Percentiles rank a stretch among this genome's conserved stretches.
Conservation (phyloP, 2,329 filamentous ascomycete genomes). For the Fusarium luffae region DNA sequence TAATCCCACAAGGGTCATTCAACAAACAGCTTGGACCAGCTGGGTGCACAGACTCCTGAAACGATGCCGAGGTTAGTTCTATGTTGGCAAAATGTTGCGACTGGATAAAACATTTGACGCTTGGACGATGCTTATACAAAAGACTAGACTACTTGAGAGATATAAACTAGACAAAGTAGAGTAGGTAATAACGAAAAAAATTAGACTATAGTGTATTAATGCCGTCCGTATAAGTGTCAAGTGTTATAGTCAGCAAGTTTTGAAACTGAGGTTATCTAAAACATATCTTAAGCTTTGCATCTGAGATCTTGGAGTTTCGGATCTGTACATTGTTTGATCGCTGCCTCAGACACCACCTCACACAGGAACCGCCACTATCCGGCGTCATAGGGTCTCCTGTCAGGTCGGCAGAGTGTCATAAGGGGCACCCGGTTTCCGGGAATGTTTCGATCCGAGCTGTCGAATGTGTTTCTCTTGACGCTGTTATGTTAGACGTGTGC, state of each 20-base stretch:
- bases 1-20: neutral
- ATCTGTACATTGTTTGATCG: slow-evolving; percentile 40
- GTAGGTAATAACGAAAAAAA: neutral
- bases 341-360: slow-evolving; percentile 41
- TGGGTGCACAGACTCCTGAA: slow-evolving; percentile 31
- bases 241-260: neutral
- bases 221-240: neutral
- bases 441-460: slow-evolving; percentile 23
- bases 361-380: slow-evolving; percentile 39
- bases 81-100: slow-evolving; percentile 14
- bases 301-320: slow-evolving; percentile 37
- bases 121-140: slow-evolving; percentile 5
- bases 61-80: slow-evolving; percentile 21
- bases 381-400: slow-evolving; percentile 39
- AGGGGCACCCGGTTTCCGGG: slow-evolving; percentile 26
- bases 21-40: slow-evolving; percentile 17
- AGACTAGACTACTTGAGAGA: neutral
- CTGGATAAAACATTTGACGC: slow-evolving; percentile 29
- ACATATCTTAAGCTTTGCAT: slow-evolving; percentile 33
- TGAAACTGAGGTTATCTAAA: slow-evolving; percentile 30
- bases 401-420: slow-evolving; percentile 17
- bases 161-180: neutral
- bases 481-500: slow-evolving; percentile 30
- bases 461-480: slow-evolving; percentile 31
- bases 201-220: neutral